Conservation (phyloP, 2,329 filamentous ascomycete species). For the Aspergillus sp. region DNA sequence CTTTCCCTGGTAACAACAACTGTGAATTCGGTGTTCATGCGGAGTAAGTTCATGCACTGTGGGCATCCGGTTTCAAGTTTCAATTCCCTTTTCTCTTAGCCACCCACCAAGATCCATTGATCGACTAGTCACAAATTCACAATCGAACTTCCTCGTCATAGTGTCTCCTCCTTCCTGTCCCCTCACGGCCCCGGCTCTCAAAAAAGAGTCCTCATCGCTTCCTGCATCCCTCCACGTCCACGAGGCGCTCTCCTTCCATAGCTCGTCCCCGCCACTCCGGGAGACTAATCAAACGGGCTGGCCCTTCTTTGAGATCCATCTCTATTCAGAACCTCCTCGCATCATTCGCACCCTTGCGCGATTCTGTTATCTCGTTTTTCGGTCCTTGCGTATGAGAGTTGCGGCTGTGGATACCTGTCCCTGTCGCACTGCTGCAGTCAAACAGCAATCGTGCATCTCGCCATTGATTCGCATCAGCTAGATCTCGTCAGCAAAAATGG, state of each 20-base stretch:
- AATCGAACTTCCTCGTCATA: slow-evolving; percentile 7
- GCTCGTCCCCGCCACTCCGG: slow-evolving; percentile 1
- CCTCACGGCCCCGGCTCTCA: slow-evolving; percentile 14
- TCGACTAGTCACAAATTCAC: slow-evolving; percentile 21
- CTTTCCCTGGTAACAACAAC: background rate
- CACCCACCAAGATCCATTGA: slow-evolving; percentile 8
- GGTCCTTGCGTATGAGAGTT: slow-evolving; percentile 8
- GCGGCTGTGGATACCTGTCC: slow-evolving; percentile 17
- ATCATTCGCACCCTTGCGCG: slow-evolving; percentile 18
- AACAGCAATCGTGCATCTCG: slow-evolving; percentile 24
- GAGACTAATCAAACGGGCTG: slow-evolving; percentile 12
- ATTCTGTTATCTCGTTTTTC: slow-evolving; percentile 11
- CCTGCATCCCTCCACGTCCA: background rate
- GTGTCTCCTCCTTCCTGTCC: slow-evolving; percentile 11
- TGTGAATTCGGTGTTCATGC: background rate
- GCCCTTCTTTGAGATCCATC: slow-evolving; percentile 11
- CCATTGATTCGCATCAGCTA: slow-evolving; percentile 26
- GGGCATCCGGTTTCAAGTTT: slow-evolving; percentile 11
- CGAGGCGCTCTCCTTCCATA: background rate
- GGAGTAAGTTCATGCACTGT: slow-evolving; percentile 5
- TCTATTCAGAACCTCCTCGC: slow-evolving; percentile 8
- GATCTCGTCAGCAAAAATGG: slow-evolving; percentile 24
- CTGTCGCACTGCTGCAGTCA: slow-evolving; percentile 18
- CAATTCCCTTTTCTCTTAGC: slow-evolving; percentile 19
- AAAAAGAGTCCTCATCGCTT: background rate